Evolutionary conservation across 2,329 filamentous ascomycete genomes (phyloP), one percentile per base, ranked within the genome.

Genomic region (Arachnomyces sp.): DNA sequence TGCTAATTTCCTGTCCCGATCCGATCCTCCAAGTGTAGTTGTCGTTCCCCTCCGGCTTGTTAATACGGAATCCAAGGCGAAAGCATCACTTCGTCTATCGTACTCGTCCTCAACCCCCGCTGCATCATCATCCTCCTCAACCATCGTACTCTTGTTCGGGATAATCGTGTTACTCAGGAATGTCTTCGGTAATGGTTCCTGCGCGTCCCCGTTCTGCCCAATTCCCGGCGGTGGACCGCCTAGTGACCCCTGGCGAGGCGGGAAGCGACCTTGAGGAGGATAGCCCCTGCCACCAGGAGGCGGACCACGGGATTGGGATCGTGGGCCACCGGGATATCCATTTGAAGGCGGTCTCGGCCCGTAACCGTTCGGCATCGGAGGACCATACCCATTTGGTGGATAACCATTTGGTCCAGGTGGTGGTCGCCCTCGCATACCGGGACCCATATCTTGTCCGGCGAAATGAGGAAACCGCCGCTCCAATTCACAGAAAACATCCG

Each of bases 131-230:
- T 94, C 89, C 58, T 96, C 92, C 61, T 98, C 92, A 1, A 96
- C 80, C 82, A 96, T 89, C 1, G 86, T 95, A 55, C 90, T 94
- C 67, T 96, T 98, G 59, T 95, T 96, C 1, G 92, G 92, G 25
- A 96, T 84, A 54, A 96, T 94, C 0, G 88, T 96, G 58, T 94
- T 96, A 58, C 84, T 90, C 59, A 95, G 89, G 50, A 94, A 88
- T 29, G 88, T 88, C 59, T 93, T 95, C 12, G 86, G 84, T 50
- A 86, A 77, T 3, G 89, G 89, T 34, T 86, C 75, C 31, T 83
- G 82, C 48, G 80, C 84, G 38, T 84, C 80, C 52, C 80, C 64
- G 44, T 77, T 81, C 34, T 78, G 72, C 30, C 71, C 66, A 28
- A 61, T 57, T 30, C 70, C 67, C 21, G 60, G 57, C 30, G 60